Conservation (phyloP, 345 rosid genomes). For the Tarenaya hassleriana region DNA sequence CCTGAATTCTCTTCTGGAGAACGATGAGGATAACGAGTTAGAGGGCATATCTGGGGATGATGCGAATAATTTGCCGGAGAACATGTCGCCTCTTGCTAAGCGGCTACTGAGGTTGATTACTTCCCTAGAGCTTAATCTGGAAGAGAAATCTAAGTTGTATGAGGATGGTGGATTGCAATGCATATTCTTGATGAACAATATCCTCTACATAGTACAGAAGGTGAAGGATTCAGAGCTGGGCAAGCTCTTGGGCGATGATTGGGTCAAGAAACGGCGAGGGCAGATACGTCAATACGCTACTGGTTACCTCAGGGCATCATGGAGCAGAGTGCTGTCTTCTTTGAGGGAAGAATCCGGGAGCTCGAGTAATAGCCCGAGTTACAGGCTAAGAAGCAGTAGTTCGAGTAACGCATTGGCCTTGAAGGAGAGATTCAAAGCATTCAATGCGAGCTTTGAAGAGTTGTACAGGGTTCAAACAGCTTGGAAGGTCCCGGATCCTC, state of each 20-base stretch:
- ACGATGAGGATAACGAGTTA: slow-evolving; percentile 34
- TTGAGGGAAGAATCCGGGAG: slow-evolving; percentile 83
- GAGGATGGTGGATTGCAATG: slow-evolving; percentile 70
- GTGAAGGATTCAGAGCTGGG: slow-evolving; percentile 87
- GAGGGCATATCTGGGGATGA: slow-evolving; percentile 33
- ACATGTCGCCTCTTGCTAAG: slow-evolving; percentile 45
- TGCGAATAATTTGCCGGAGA: slow-evolving; percentile 26
- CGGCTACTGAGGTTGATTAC: slow-evolving; percentile 57
- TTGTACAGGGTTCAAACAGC: slow-evolving; percentile 78
- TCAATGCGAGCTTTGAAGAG: slow-evolving; percentile 87
- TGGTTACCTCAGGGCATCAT: slow-evolving; percentile 82
- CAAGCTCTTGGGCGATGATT: slow-evolving; percentile 74
- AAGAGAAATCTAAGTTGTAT: slow-evolving; percentile 77
- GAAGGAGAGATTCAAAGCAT: slow-evolving; percentile 83
- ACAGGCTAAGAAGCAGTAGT: slow-evolving; percentile 27
- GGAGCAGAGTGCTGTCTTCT: slow-evolving; percentile 73
- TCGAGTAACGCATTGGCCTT: slow-evolving; percentile 59
- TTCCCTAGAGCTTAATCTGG: slow-evolving; percentile 63
- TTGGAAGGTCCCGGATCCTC: slow-evolving; percentile 94
- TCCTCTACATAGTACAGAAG: slow-evolving; percentile 77
- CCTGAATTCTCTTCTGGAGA: slow-evolving; percentile 53
- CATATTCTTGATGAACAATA: slow-evolving; percentile 89
- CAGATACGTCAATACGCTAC: slow-evolving; percentile 79
- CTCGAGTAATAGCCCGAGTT: slow-evolving; percentile 59
- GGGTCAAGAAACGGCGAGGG: slow-evolving; percentile 87